Evolutionary conservation across 352 stramenopile species (phyloP).

Genomic region (Pythium sp.): DNA sequence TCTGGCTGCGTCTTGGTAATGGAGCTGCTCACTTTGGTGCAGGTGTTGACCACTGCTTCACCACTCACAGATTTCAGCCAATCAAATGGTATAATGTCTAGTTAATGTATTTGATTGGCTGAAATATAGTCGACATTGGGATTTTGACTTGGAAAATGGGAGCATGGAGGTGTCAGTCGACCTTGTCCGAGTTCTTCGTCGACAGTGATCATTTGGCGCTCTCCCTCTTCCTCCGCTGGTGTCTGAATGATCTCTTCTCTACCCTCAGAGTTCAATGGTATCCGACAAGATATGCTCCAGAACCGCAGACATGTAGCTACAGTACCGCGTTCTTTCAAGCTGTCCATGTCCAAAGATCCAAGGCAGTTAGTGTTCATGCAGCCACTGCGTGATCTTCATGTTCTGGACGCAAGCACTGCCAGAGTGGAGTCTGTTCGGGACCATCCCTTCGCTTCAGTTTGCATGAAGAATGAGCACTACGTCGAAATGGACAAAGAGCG

Average conservation of each 20-base stretch:
- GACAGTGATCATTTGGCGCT: neutral
- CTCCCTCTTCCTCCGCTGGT: neutral
- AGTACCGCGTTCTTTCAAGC: neutral
- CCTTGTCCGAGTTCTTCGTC: neutral
- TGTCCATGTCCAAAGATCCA: neutral
- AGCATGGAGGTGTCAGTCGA: neutral
- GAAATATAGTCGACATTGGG: neutral
- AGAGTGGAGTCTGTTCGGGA: no score
- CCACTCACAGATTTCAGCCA: conserved; percentile 17
- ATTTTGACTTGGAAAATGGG: conserved; percentile 7
- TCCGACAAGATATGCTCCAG: neutral
- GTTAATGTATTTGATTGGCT: conserved; percentile 12
- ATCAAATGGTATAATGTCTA: neutral
- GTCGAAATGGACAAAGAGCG: no score
- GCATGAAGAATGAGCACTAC: no score
- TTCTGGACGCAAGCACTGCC: no score
- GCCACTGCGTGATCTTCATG: neutral
- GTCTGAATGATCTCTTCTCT: neutral
- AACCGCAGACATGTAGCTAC: neutral
- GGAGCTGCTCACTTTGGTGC: neutral
- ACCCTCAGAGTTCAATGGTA: neutral
- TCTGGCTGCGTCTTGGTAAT: neutral
- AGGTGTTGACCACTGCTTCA: conserved; percentile 7
- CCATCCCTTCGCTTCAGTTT: no score
- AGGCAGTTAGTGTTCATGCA: neutral